Evolutionary conservation across 2,329 filamentous ascomycete genomes (phyloP).

Genomic region (Lachnellula arida): DNA sequence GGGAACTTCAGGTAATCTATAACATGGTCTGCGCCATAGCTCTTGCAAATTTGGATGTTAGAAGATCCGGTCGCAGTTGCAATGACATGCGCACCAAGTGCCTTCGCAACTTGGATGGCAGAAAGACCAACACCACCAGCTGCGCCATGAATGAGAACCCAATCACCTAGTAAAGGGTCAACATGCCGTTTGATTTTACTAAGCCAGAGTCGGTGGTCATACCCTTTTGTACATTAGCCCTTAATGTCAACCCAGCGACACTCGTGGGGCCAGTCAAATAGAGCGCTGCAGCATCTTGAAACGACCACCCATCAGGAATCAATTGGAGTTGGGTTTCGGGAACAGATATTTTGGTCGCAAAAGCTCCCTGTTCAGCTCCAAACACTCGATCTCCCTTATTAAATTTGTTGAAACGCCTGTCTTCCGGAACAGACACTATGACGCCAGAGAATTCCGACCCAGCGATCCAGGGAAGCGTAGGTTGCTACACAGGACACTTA

Average conservation of each 20-base stretch:
- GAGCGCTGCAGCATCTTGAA: constrained; percentile 77
- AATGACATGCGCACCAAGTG: constrained; percentile 82
- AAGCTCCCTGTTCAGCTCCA: constrained; percentile 80
- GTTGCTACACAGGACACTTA: constrained; percentile 45
- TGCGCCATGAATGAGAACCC: constrained; percentile 85
- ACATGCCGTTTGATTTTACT: too few species aligned
- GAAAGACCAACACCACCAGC: constrained; percentile 91
- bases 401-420: constrained; percentile 52
- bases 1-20: constrained; percentile 67
- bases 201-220: too few species aligned
- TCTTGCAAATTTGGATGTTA: constrained; percentile 73
- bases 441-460: constrained; percentile 84
- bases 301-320: constrained; percentile 77
- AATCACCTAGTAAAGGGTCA: constrained; percentile 50
- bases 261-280: constrained; percentile 91
- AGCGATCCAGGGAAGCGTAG: constrained; percentile 77
- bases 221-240: constrained; percentile 71
- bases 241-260: constrained; percentile 75
- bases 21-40: constrained; percentile 80
- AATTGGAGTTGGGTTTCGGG: constrained; percentile 63
- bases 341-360: constrained; percentile 69
- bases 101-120: constrained; percentile 91
- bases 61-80: constrained; percentile 78
- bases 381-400: constrained; percentile 80
- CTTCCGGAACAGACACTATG: constrained; percentile 61